Percentiles rank a stretch among this genome's conserved stretches.
These are phyloP conservation scores for Pichia sorboxylosa DNA, from an alignment of 1,139 yeast genomes.

Conservation along the genomic window DNA sequence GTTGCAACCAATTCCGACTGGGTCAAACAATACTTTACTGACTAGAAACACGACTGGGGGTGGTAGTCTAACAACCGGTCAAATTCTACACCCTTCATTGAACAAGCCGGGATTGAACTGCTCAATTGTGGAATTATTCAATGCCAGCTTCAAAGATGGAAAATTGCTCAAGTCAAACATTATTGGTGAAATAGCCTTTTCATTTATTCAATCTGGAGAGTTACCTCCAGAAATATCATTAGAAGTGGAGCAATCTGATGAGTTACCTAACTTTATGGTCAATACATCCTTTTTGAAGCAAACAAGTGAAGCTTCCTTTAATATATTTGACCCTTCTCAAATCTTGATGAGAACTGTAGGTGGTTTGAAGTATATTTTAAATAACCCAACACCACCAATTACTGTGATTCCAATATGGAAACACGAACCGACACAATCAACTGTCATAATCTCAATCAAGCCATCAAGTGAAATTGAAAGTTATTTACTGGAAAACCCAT, in stretches of 20 bases:
- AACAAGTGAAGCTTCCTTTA: constrained; percentile 20
- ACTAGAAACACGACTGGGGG: constrained; percentile 22
- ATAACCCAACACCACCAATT: constrained; percentile 48
- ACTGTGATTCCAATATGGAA: constrained; percentile 78
- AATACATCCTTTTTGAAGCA: constrained; percentile 34
- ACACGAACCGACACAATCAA: constrained; percentile 71
- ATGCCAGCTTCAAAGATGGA: constrained; percentile 64
- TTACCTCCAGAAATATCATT: constrained; percentile 22
- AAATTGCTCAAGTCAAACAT: constrained; percentile 43
- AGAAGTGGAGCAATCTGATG: constrained; percentile 14
- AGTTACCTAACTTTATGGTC: constrained; percentile 27
- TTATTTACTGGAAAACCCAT: constrained; percentile 24
- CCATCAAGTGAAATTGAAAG: constrained; percentile 40
- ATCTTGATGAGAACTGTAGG: constrained; percentile 47
- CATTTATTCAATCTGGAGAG: constrained; percentile 32
- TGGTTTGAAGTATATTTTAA: constrained; percentile 58
- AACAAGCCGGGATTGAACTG: constrained; percentile 57
- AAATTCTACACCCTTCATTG: constrained; percentile 40
- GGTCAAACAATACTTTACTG: constrained; percentile 11
- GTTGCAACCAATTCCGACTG: constrained; percentile 15
- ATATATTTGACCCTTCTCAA: constrained; percentile 26
- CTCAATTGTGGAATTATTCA: constrained; percentile 72
- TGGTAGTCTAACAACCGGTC: constrained; percentile 23
- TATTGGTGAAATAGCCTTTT: constrained; percentile 73
- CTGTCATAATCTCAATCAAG: constrained; percentile 65